Percentiles rank a stretch among this genome's conserved stretches.
phyloP scores from a whole-genome alignment of 352 stramenopile genomes.

The Phytophthora vignae region DNA sequence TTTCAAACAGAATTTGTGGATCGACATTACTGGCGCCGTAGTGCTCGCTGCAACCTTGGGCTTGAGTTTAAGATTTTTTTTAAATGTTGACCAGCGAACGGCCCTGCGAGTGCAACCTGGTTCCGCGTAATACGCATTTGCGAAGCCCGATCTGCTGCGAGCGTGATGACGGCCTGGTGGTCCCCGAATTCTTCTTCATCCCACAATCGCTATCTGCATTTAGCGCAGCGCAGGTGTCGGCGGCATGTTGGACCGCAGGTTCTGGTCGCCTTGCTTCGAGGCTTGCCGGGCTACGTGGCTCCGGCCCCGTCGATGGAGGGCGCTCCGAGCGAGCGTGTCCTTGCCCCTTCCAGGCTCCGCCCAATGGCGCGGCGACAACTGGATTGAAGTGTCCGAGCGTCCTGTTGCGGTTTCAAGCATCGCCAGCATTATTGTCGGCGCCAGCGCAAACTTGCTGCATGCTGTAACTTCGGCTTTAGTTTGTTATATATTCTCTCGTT shows the following conservation, averaged over 20 bases:
- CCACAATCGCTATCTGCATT: conserved; percentile 14
- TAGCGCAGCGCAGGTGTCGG: not conserved
- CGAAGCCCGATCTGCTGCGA: not conserved
- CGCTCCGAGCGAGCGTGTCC: conserved; percentile 10
- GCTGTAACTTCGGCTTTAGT: not conserved
- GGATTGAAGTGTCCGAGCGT: conserved; percentile 30
- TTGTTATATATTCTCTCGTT: no score
- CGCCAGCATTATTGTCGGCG: not conserved
- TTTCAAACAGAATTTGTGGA: not conserved
- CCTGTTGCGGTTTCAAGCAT: conserved; percentile 6
- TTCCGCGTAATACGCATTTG: conserved; percentile 10
- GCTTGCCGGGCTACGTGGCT: not conserved
- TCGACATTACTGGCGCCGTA: not conserved
- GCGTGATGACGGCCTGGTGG: conserved; percentile 21
- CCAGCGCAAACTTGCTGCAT: not conserved
- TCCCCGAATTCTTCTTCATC: conserved; percentile 11
- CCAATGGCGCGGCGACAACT: conserved; percentile 35
- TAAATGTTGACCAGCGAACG: not conserved
- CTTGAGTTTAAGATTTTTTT: not conserved
- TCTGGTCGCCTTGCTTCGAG: not conserved
- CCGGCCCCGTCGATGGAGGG: not conserved
- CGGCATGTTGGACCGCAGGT: not conserved
- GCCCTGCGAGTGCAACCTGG: not conserved
- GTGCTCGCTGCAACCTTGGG: not conserved
- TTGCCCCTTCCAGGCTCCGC: conserved; percentile 12